Base-by-base conservation (phyloP, 352 stramenopile species). In the Hyaloperonospora brassicae region DNA sequence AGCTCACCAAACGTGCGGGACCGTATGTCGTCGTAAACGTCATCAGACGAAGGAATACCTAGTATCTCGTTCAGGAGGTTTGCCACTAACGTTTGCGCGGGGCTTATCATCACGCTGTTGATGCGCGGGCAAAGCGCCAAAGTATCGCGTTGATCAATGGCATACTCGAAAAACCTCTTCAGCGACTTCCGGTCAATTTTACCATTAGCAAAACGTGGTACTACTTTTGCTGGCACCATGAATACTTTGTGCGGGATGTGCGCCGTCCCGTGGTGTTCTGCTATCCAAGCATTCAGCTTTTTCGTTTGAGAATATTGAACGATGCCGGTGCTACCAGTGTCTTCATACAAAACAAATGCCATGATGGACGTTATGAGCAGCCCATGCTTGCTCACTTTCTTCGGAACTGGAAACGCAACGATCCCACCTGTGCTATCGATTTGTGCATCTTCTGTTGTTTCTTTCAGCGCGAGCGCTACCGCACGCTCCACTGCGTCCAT, bases 401-500 rank as follows among this genome's bases (percentile, higher is more conserved):
- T 66, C 17, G 50, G 53, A 14, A 13, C 50, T 50, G 52, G 44
- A 42, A 70, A 55, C 9, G 66, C 66, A n/a, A 70, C 17, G 2
- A 72, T 49, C 9, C 57, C 52, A 27, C 35, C n/a, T 11, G 4
- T 31, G 24, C n/a, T 21, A 41, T 45, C 14, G 14, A 42, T 35
- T 36, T 13, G 11, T 31, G 5, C 2, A 12, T 31, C 9, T 38
- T 47, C 43, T 4, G 24, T 25, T 6, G 21, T 57, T 51, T 55
- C 53, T 36, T 24, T 57, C 47, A 66, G 40, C 17, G 56, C 55
- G 1, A 34, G 30, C 7, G 50, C 31, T n/a, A 84, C 62, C 23
- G 50, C 51, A 47, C 62, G 56, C 44, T 85, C 77, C 9, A 84
- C 64, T 4, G 66, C 70, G 30, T 81, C 70, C 22, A 87, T 61